A percentile compares a stretch with the other conserved stretches of the same genome.
Conservation (phyloP, 345 rosid genomes). For the Aquilaria sinensis region DNA sequence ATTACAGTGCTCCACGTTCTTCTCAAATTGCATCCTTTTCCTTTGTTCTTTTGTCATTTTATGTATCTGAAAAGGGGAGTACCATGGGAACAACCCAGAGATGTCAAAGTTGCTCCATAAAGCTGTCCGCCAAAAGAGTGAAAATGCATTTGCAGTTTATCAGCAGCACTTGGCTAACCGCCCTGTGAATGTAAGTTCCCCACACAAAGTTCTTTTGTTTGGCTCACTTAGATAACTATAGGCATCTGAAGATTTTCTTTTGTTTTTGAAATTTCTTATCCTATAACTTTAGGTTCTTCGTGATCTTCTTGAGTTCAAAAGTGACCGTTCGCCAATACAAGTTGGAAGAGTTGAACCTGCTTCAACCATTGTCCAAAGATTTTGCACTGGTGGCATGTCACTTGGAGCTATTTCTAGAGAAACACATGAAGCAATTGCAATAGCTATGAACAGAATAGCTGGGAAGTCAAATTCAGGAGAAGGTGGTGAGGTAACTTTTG, state of each 20-base stretch:
- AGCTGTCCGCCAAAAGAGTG: slow-evolving; percentile 97
- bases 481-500: slow-evolving; percentile 88
- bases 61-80: slow-evolving; percentile 52
- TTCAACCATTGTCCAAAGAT: slow-evolving; percentile 69
- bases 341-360: slow-evolving; percentile 97
- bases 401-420: slow-evolving; percentile 99
- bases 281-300: slow-evolving; percentile 70
- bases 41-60: neutral
- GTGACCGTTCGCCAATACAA: slow-evolving; percentile 85
- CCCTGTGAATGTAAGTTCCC: slow-evolving; percentile 73
- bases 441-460: slow-evolving; percentile 95
- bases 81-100: slow-evolving; percentile 98
- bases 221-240: neutral
- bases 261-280: neutral
- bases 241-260: slow-evolving; percentile 5
- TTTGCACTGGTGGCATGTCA: slow-evolving; percentile 99
- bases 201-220: slow-evolving; percentile 5
- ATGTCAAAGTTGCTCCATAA: slow-evolving; percentile 97
- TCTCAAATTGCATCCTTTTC: neutral
- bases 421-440: slow-evolving; percentile 98
- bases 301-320: slow-evolving; percentile 92
- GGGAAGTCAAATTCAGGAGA: slow-evolving; percentile 98
- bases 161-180: slow-evolving; percentile 97
- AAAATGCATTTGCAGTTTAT: slow-evolving; percentile 81
- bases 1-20: neutral